Base-by-base conservation (phyloP, 2,329 filamentous ascomycete genomes). In the Venturia nashicola region DNA sequence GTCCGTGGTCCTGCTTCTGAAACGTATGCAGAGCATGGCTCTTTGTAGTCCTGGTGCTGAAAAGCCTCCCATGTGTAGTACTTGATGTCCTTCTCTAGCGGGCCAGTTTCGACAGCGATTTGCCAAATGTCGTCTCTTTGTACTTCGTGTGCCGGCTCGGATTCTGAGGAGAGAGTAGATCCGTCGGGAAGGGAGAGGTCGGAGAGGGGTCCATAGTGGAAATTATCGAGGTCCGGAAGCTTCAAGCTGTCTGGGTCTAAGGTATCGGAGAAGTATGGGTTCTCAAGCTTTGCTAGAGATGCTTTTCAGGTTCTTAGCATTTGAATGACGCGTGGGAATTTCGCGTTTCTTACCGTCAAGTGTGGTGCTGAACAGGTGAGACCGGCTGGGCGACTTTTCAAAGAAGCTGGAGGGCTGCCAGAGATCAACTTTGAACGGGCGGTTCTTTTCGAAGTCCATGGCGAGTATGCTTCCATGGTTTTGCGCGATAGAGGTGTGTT, bases 61-160 rank as follows among this genome's bases (percentile, higher is more conserved):
- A 92, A 92, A 1, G 74, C 76, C 67, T 91, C 86, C 90, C 90
- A 94, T 0, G 86, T 87, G 66, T 81, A 82, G 69, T 85, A 84
- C 46, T 65, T 62, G 1, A 71, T 63, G 20, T 75, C 70, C 6
- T 72, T 70, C 4, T 67, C 69, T 0, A 70, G 70, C 5, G 70
- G 71, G n/a, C 72, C 59, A n/a, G 5, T 57, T 6, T 74, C 70
- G 3, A 72, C 64, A 1, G 75, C 73, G 8, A 73, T 46, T 23
- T 74, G 67, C 77, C 77, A 79, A 2, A 78, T 65, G 64, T 78
- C 74, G 11, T 71, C 70, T 16, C 72, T 70, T n/a, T 70, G 68
- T 44, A n/a, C 65, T 32, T 32, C 46, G 18, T n/a, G 48, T 14
- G 32, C 44, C 20, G 48, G 32, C 11, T 70, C 70, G 5, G 69